Percentiles rank a stretch among this genome's conserved stretches.
These are phyloP conservation scores for Ganoderma meredithae DNA, from an alignment of 1,284 basidiomycete genomes.

Conservation along the genomic window DNA sequence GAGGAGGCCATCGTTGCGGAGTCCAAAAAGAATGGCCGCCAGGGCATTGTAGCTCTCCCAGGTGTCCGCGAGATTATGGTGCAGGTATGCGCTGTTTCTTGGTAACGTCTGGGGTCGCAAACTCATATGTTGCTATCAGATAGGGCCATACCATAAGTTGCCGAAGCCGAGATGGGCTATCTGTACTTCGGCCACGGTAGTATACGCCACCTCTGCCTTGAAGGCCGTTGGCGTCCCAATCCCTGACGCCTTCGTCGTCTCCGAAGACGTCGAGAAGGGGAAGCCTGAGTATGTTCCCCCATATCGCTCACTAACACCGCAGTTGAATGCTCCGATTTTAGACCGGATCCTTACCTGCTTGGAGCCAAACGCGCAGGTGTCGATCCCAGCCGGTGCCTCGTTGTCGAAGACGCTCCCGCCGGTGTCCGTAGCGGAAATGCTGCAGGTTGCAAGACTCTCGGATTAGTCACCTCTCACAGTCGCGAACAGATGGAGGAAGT, in stretches of 20 bases:
- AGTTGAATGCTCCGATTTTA: constrained; percentile 44
- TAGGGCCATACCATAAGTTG: constrained; percentile 50
- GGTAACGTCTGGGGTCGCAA: neutral
- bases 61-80: constrained; percentile 63
- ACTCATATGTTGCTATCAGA: constrained; percentile 42
- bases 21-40: constrained; percentile 56
- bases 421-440: constrained; percentile 79
- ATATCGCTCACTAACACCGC: neutral
- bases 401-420: constrained; percentile 88
- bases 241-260: constrained; percentile 76
- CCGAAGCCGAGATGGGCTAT: constrained; percentile 71
- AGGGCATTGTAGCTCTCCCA: constrained; percentile 69
- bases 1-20: constrained; percentile 70
- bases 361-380: constrained; percentile 72
- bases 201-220: constrained; percentile 64
- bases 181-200: constrained; percentile 71
- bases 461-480: constrained; percentile 80
- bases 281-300: constrained; percentile 71
- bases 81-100: constrained; percentile 45
- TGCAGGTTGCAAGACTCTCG: constrained; percentile 83
- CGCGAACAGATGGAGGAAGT: constrained; percentile 66
- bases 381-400: constrained; percentile 72
- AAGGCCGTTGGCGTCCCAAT: constrained; percentile 57
- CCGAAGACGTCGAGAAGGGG: constrained; percentile 81
- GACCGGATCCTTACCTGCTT: constrained; percentile 87